A percentile compares a stretch with the other conserved stretches of the same genome.
phyloP scores from a whole-genome alignment of 352 stramenopile genomes.

The Peronosclerospora sorghi region DNA sequence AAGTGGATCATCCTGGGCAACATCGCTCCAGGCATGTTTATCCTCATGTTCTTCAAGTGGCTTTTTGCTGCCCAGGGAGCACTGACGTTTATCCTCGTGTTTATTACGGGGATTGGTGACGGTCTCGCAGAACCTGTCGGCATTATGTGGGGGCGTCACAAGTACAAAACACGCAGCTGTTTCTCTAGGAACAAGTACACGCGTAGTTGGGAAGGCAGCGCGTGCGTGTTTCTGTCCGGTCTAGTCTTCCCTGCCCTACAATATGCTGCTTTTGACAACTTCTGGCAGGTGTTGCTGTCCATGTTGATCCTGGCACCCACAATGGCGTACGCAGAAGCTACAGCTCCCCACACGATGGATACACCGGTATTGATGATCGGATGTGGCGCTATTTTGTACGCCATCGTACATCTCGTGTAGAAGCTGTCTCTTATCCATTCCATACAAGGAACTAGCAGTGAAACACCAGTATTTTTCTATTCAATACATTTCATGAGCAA shows the following conservation, averaged over 20 bases:
- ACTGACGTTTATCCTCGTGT: slow-evolving; percentile 69
- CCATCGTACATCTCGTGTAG: slow-evolving; percentile 43
- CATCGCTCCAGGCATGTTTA: slow-evolving; percentile 53
- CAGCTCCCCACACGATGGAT: slow-evolving; percentile 77
- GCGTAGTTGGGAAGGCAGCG: slow-evolving; percentile 72
- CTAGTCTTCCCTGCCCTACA: slow-evolving; percentile 71
- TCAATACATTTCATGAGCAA: slow-evolving; percentile 12
- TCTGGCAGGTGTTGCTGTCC: slow-evolving; percentile 58
- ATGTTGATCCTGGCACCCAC: slow-evolving; percentile 71
- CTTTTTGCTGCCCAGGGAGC: slow-evolving; percentile 43
- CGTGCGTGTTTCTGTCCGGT: slow-evolving; percentile 68
- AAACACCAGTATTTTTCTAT: slow-evolving; percentile 7
- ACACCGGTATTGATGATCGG: slow-evolving; percentile 77
- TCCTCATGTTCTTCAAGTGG: slow-evolving; percentile 83
- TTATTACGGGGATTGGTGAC: slow-evolving; percentile 74
- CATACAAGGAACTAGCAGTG: slow-evolving; percentile 4
- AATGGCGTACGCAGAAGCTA: slow-evolving; percentile 79
- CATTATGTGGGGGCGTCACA: slow-evolving; percentile 74
- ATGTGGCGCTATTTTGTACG: slow-evolving; percentile 59
- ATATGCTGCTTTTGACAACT: slow-evolving; percentile 68
- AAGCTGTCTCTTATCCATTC: neutral
- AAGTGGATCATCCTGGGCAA: slow-evolving; percentile 82
- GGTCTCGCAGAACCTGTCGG: slow-evolving; percentile 66
- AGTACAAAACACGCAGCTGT: slow-evolving; percentile 76
- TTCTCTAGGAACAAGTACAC: slow-evolving; percentile 82